A percentile compares a stretch with the other conserved stretches of the same genome.
phyloP scores from a whole-genome alignment of 257 asterid genomes.

The Solanum sejunctum region DNA sequence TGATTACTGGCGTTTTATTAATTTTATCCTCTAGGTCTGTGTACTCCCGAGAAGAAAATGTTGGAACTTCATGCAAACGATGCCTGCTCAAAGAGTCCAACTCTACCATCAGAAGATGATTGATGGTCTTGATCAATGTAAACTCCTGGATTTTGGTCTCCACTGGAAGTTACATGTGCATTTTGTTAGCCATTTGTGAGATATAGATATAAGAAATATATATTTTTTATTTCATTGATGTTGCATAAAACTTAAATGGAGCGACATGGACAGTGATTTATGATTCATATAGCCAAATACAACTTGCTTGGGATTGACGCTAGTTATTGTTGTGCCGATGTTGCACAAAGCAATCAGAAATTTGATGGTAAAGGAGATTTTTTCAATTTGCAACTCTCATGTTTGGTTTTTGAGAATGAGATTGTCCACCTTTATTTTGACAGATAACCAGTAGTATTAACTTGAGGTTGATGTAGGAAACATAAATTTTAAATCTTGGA shows the following conservation, averaged over 20 bases:
- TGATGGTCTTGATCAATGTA: background rate
- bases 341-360: background rate
- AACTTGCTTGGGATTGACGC: background rate
- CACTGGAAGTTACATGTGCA: background rate
- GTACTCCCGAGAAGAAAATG: constrained; percentile 86
- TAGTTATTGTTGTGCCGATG: background rate
- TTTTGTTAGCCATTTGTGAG: background rate
- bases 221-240: background rate
- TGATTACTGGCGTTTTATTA: background rate
- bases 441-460: no score
- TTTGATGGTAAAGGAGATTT: background rate
- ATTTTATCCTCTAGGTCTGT: constrained; percentile 49
- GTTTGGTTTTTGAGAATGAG: background rate
- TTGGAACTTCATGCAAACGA: constrained; percentile 70
- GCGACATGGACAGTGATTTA: background rate
- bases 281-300: background rate
- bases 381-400: background rate
- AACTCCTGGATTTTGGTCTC: background rate
- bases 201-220: background rate
- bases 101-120: constrained; percentile 53
- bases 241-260: background rate
- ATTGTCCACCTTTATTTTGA: background rate
- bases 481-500: background rate
- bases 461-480: background rate
- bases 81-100: constrained; percentile 72